Conservation (phyloP, 2,329 filamentous ascomycete genomes). For the Alternaria sp. region DNA sequence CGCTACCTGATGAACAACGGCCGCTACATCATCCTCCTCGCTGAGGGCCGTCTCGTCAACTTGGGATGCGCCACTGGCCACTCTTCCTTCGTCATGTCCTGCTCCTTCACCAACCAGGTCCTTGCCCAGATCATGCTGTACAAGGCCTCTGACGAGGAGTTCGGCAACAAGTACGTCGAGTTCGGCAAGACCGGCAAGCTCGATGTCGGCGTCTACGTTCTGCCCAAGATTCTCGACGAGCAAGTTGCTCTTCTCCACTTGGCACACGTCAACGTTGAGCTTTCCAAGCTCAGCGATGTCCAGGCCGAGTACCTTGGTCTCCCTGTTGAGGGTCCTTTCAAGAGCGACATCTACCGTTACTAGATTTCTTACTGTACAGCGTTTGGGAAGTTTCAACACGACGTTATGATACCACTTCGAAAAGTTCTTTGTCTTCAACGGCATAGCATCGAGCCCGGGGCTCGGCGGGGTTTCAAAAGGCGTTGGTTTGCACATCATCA, state of each 20-base stretch:
- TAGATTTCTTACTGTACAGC: slow-evolving; percentile 45
- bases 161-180: slow-evolving; percentile 93
- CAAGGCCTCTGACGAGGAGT: slow-evolving; percentile 89
- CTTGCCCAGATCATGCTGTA: slow-evolving; percentile 98
- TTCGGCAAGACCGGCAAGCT: slow-evolving; percentile 94
- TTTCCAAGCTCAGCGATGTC: slow-evolving; percentile 81
- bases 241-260: slow-evolving; percentile 96
- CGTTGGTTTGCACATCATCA: slow-evolving; percentile 49
- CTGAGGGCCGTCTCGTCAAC: slow-evolving; percentile 99
- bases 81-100: slow-evolving; percentile 99
- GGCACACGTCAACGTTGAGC: slow-evolving; percentile 91
- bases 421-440: slow-evolving; percentile 70
- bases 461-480: slow-evolving; percentile 45
- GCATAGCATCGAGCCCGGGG: slow-evolving; percentile 57
- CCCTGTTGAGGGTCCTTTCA: slow-evolving; percentile 87
- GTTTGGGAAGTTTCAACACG: slow-evolving; percentile 60
- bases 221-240: slow-evolving; percentile 99
- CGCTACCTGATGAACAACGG: slow-evolving; percentile 94
- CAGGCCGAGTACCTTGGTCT: slow-evolving; percentile 97
- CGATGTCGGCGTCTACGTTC: slow-evolving; percentile 89
- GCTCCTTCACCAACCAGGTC: slow-evolving; percentile 99
- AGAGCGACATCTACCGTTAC: slow-evolving; percentile 82
- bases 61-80: slow-evolving; percentile 98
- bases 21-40: slow-evolving; percentile 97
- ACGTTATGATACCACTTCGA: slow-evolving; percentile 64